Percentiles rank a stretch among this genome's conserved stretches.
Conservation (phyloP, 176 grass and related monocot species). For the Triticum timopheevii region DNA sequence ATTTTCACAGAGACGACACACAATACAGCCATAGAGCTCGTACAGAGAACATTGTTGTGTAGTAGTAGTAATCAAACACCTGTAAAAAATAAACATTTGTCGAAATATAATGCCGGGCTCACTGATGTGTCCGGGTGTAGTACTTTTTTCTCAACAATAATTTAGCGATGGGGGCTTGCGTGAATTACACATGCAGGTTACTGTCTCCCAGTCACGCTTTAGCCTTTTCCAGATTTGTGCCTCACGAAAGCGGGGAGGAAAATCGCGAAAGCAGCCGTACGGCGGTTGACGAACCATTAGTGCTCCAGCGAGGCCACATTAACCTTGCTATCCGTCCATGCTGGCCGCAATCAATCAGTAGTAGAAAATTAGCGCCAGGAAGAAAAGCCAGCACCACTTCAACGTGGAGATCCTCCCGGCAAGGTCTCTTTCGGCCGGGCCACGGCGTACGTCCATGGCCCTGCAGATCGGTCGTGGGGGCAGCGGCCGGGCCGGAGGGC, state of each 20-base stretch:
- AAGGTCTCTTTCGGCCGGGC: constrained; percentile 22
- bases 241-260: constrained; percentile 29
- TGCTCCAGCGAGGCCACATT: neutral
- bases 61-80: neutral
- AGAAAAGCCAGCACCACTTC: no score
- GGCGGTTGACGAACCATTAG: neutral
- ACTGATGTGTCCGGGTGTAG: neutral
- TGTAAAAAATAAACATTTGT: constrained; percentile 30
- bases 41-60: constrained; percentile 27
- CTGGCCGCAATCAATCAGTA: neutral
- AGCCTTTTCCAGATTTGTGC: constrained; percentile 37
- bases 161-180: neutral
- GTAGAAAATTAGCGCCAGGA: no score
- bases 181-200: constrained; percentile 25
- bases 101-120: neutral
- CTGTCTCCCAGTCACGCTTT: constrained; percentile 38
- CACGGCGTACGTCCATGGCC: neutral
- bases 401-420: neutral
- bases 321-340: neutral
- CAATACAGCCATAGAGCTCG: neutral
- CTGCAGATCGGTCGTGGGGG: neutral
- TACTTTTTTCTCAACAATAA: neutral
- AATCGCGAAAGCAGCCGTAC: neutral
- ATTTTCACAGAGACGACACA: constrained; percentile 10
- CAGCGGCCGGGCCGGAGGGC: neutral